A percentile compares a stretch with the other conserved stretches of the same genome.
These are phyloP conservation scores for Neocucurbitaria cava DNA, from an alignment of 2,329 filamentous ascomycete genomes.

Conservation along the genomic window DNA sequence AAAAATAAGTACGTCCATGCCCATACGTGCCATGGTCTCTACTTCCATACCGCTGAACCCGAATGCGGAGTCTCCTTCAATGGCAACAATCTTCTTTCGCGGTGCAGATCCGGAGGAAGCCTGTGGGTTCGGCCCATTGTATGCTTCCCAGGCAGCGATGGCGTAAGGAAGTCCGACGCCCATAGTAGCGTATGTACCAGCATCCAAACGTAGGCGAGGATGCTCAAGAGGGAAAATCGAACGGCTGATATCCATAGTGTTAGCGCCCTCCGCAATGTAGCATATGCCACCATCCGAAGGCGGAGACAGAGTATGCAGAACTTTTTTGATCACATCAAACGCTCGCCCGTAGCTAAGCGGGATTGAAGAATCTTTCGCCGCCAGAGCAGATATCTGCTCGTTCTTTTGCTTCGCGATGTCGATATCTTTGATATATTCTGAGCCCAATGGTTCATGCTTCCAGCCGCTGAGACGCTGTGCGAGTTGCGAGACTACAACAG, in stretches of 20 bases:
- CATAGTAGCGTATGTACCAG: constrained; percentile 67
- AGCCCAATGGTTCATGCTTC: constrained; percentile 49
- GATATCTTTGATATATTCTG: constrained; percentile 47
- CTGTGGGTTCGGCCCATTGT: constrained; percentile 55
- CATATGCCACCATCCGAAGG: constrained; percentile 58
- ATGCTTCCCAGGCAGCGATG: constrained; percentile 63
- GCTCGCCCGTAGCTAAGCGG: constrained; percentile 39
- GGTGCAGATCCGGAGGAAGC: constrained; percentile 33
- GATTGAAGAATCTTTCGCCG: constrained; percentile 36
- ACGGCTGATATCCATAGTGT: constrained; percentile 68
- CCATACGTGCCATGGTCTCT: constrained; percentile 63
- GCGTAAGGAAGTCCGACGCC: constrained; percentile 65
- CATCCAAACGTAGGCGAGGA: constrained; percentile 63
- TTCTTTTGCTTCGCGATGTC: constrained; percentile 54
- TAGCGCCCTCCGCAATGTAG: constrained; percentile 65
- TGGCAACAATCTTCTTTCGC: constrained; percentile 62
- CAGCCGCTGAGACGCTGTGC: constrained; percentile 51
- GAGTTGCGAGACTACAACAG: constrained; percentile 58
- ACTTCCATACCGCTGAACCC: constrained; percentile 64
- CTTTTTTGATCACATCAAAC: constrained; percentile 61
- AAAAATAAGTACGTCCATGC: constrained; percentile 63
- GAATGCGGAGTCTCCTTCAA: constrained; percentile 65
- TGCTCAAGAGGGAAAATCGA: constrained; percentile 62
- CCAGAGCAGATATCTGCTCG: constrained; percentile 53
- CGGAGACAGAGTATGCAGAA: constrained; percentile 56